Evolutionary conservation across 1,284 basidiomycete species (phyloP).

Genomic region (Ustilago crameri): DNA sequence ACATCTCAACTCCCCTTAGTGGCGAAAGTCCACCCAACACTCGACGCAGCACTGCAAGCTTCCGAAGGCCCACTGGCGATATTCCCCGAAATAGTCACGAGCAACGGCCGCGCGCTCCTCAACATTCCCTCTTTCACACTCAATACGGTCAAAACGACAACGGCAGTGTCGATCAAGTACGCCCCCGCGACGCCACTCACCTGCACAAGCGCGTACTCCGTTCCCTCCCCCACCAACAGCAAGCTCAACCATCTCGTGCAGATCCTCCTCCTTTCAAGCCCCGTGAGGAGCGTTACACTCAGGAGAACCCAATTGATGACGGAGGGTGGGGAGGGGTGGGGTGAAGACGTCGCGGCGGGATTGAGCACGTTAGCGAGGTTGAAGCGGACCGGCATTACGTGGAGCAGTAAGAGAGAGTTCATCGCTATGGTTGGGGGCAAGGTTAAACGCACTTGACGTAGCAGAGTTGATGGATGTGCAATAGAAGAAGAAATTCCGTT

Average conservation of each 20-base stretch:
- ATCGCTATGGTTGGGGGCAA: constrained; percentile 10
- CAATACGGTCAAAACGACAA: neutral
- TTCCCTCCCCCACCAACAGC: neutral
- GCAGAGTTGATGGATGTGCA: too few species aligned
- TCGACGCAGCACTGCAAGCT: constrained; percentile 21
- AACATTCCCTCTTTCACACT: constrained; percentile 2
- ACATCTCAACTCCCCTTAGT: neutral
- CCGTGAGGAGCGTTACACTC: constrained; percentile 6
- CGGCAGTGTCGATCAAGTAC: constrained; percentile 27
- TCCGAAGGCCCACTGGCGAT: constrained; percentile 22
- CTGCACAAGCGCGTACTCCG: constrained; percentile 17
- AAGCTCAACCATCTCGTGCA: neutral
- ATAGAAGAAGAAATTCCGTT: too few species aligned
- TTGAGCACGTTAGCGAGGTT: constrained; percentile 16
- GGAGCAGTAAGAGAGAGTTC: constrained; percentile 25
- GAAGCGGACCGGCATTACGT: constrained; percentile 23
- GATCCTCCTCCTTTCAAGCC: constrained; percentile 8
- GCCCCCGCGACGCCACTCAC: constrained; percentile 6
- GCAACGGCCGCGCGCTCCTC: constrained; percentile 44
- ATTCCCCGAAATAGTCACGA: constrained; percentile 58
- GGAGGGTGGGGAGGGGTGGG: neutral
- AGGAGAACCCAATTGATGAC: neutral
- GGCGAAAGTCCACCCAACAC: neutral
- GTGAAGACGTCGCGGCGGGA: neutral
- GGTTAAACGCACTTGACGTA: too few species aligned